Base-by-base conservation (phyloP, 192 early-diverging fungal species). In the Entophlyctis luteolus region DNA sequence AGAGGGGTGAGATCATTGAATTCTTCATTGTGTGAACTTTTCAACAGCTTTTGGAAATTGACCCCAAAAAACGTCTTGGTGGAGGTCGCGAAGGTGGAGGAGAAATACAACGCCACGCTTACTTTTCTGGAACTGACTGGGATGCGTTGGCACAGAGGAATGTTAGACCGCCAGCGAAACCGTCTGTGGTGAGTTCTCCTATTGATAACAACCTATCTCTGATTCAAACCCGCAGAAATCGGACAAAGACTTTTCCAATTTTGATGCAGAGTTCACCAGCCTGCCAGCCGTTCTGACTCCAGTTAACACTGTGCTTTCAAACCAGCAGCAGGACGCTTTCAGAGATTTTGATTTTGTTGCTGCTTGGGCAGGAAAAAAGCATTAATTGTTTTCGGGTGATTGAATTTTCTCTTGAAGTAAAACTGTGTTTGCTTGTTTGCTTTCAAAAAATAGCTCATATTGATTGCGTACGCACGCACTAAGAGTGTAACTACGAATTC, bases 81-180 rank as follows among this genome's bases (percentile, higher is more conserved):
- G 86, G 90, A 0, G 91, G 94, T 0, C 83, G 84, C 3, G 78
- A 74, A 3, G 96, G 96, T 72, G 96, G 93, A 18, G 91, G 94
- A 58, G 96, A 99, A 62, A 91, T 99, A 38, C 95, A 91, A 79
- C 80, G 84, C 42, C 96, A 99, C 73, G 88, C 94, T 18, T 99
- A 97, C 84, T 99, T 99, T 78, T 78, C 85, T 25, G 90, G 91
- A 4, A 90, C 92, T 36, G 92, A 96, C 78, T 99, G 95, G 95
- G 88, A 98, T 60, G 90, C 89, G 46, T 89, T 98, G 59, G 77
- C 97, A 48, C 82, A 88, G 53, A 95, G 93, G 82, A 78, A 86
- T 48, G 84, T 94, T 4, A 74, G 88, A 5, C 93, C 95, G 23
- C 94, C 93, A 5, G 96, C 88, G 77, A 85, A 88, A 39, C 96